These are phyloP conservation scores for Pythium rishiriense DNA, from an alignment of 352 stramenopile species.

Conservation along the genomic window DNA sequence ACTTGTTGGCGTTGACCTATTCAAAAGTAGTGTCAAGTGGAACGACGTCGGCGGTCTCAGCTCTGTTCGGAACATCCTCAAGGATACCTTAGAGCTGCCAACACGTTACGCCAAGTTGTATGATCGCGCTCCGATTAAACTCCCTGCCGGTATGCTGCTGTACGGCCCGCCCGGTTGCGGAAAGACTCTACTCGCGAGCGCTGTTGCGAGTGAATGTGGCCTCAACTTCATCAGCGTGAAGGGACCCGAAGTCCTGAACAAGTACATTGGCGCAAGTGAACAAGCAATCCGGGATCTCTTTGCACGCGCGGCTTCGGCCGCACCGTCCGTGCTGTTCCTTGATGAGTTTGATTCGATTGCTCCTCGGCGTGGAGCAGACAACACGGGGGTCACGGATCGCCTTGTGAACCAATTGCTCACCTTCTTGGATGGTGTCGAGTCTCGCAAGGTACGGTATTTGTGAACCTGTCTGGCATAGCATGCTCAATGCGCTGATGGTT, in stretches of 20 bases:
- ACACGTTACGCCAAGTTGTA: slow-evolving; percentile 82
- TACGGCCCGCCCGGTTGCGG: slow-evolving; percentile 91
- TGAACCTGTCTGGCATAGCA: background rate
- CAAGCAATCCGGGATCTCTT: slow-evolving; percentile 90
- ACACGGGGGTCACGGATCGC: slow-evolving; percentile 95
- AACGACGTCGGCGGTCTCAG: slow-evolving; percentile 83
- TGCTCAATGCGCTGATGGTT: background rate
- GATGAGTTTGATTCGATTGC: slow-evolving; percentile 96
- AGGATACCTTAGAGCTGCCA: slow-evolving; percentile 88
- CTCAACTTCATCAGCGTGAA: slow-evolving; percentile 93
- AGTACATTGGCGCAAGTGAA: slow-evolving; percentile 91
- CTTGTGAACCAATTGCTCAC: slow-evolving; percentile 98
- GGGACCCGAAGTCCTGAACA: slow-evolving; percentile 88
- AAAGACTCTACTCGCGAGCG: slow-evolving; percentile 87
- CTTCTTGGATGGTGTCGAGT: slow-evolving; percentile 97
- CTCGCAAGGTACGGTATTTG: slow-evolving; percentile 48
- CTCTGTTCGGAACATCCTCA: slow-evolving; percentile 79
- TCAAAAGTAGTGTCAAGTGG: slow-evolving; percentile 88
- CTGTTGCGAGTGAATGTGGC: slow-evolving; percentile 84
- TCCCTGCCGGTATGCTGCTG: slow-evolving; percentile 85
- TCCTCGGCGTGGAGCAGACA: slow-evolving; percentile 91
- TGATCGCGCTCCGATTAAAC: slow-evolving; percentile 77
- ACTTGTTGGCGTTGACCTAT: slow-evolving; percentile 77
- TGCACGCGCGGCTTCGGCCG: slow-evolving; percentile 63
- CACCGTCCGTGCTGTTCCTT: slow-evolving; percentile 81